These are phyloP conservation scores for Aschersonia sp. DNA, from an alignment of 2,329 filamentous ascomycete genomes.

Conservation along the genomic window DNA sequence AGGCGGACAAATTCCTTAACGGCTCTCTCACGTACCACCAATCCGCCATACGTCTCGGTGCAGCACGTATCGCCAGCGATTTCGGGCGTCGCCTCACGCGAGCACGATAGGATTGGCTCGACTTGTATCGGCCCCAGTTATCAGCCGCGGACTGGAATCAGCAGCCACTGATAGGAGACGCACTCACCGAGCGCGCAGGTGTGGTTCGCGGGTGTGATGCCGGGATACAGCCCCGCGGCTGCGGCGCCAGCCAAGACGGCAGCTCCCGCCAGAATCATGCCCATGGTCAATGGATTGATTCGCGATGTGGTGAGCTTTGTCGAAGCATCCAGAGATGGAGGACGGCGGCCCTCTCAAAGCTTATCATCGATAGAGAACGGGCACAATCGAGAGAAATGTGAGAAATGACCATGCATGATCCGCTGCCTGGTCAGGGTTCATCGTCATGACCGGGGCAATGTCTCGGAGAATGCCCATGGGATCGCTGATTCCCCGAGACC, in stretches of 20 bases:
- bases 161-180: neutral
- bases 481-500: no score
- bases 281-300: conserved; percentile 1
- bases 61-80: conserved; percentile 45
- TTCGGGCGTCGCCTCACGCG: conserved; percentile 23
- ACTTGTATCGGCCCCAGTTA: conserved; percentile 1
- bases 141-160: neutral
- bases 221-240: conserved; percentile 23
- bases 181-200: conserved; percentile 33
- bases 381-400: no score
- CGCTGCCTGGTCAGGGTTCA: no score
- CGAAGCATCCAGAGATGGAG: no score
- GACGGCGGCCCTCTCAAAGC: no score
- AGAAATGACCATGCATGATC: no score
- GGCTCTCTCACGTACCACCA: conserved; percentile 24
- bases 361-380: no score
- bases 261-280: neutral
- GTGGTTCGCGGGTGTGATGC: conserved; percentile 37
- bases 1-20: no score
- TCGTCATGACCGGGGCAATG: no score
- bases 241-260: conserved; percentile 5
- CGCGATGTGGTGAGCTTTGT: no score
- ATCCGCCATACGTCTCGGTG: conserved; percentile 48
- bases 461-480: no score
- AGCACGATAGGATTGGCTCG: conserved; percentile 30